These are phyloP conservation scores for Logfia minima DNA, from an alignment of 129 eudicot species.

Conservation along the genomic window DNA sequence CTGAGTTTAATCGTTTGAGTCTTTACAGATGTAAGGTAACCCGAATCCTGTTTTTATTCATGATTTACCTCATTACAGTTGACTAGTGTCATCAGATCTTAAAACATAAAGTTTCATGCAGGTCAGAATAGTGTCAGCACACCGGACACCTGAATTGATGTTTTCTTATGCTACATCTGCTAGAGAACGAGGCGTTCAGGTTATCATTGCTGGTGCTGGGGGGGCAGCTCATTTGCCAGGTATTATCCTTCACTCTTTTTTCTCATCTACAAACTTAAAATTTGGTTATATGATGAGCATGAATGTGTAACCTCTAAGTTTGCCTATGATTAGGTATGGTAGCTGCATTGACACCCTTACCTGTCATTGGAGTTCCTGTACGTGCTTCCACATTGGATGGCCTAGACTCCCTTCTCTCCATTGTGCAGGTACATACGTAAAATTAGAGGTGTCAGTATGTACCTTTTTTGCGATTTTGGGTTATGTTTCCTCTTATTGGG, in stretches of 20 bases:
- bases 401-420: slow-evolving; percentile 88
- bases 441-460: background rate
- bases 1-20: too few relatives aligned
- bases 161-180: slow-evolving; percentile 84
- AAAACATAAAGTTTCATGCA: slow-evolving; percentile 11
- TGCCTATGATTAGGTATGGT: slow-evolving; percentile 67
- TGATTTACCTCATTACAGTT: background rate
- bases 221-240: slow-evolving; percentile 99
- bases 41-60: background rate
- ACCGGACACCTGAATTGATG: slow-evolving; percentile 91
- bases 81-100: background rate
- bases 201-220: slow-evolving; percentile 98
- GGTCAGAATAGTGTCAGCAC: slow-evolving; percentile 97
- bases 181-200: slow-evolving; percentile 78
- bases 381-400: slow-evolving; percentile 91
- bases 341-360: slow-evolving; percentile 96
- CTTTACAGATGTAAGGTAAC: too few relatives aligned
- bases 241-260: slow-evolving; percentile 11
- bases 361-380: slow-evolving; percentile 98
- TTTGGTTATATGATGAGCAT: background rate
- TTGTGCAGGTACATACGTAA: slow-evolving; percentile 67
- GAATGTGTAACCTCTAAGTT: background rate
- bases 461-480: background rate
- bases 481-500: background rate
- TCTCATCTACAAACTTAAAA: background rate